Conservation (phyloP, 2,329 filamentous ascomycete species). For the Didymella pinodella region DNA sequence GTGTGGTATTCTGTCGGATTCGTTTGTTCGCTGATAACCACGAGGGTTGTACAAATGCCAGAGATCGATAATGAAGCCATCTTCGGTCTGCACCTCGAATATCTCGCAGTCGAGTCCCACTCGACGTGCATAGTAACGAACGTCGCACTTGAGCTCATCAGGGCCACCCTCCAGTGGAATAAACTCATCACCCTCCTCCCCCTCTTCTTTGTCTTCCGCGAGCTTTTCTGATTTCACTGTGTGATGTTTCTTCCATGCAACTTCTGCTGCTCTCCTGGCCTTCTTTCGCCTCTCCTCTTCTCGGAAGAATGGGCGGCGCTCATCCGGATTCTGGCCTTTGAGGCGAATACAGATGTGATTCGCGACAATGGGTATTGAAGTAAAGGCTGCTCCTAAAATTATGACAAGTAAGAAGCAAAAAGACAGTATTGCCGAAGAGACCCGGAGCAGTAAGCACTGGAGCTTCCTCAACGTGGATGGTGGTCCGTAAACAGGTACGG, state of each 20-base stretch:
- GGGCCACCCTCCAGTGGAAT: constrained; percentile 79
- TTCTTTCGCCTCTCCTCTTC: constrained; percentile 72
- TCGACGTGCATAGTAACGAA: constrained; percentile 83
- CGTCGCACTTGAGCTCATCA: constrained; percentile 80
- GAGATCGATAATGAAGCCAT: constrained; percentile 87
- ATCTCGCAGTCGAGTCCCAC: constrained; percentile 87
- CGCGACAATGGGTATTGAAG: constrained; percentile 65
- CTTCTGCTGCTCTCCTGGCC: constrained; percentile 65
- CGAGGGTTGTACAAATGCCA: constrained; percentile 90
- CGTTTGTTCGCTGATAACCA: constrained; percentile 66
- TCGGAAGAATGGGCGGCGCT: constrained; percentile 71
- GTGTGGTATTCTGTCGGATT: constrained; percentile 61
- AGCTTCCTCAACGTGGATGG: constrained; percentile 70
- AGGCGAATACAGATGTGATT: constrained; percentile 61
- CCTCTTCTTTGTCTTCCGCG: constrained; percentile 50
- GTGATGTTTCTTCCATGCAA: constrained; percentile 65
- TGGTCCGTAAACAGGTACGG: constrained; percentile 81
- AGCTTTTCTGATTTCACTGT: constrained; percentile 48
- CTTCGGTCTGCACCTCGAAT: constrained; percentile 88
- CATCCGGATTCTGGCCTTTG: constrained; percentile 67
- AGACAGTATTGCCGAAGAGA: constrained; percentile 77
- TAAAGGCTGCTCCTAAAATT: constrained; percentile 75
- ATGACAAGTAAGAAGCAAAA: constrained; percentile 79
- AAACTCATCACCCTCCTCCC: constrained; percentile 62
- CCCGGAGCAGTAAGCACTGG: constrained; percentile 71